These are phyloP conservation scores for Cornus florida DNA, from an alignment of 148 eudicot species.

Conservation along the genomic window DNA sequence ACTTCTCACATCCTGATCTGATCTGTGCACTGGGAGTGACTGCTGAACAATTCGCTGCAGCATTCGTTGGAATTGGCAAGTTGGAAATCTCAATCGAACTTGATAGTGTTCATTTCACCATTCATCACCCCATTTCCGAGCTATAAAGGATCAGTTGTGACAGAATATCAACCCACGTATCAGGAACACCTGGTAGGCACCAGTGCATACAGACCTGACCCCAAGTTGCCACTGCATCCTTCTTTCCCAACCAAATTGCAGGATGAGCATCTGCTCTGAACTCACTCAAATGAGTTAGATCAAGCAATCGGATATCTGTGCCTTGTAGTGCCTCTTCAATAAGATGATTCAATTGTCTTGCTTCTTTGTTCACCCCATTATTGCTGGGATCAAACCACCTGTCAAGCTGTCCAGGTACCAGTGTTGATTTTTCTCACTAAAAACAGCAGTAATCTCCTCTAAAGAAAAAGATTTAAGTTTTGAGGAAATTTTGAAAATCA, in stretches of 20 bases:
- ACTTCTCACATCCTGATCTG: not conserved
- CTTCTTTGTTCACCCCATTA: constrained; percentile 96
- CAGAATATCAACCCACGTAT: constrained; percentile 88
- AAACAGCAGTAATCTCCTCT: not conserved
- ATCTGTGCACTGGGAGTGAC: not conserved
- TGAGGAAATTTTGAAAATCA: not conserved
- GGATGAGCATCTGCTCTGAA: constrained; percentile 97
- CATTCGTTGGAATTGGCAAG: not conserved
- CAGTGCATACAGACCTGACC: constrained; percentile 99
- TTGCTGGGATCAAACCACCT: constrained; percentile 88
- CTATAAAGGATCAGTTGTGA: constrained; percentile 49
- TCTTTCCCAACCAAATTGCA: constrained; percentile 88
- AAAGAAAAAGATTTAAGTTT: not conserved
- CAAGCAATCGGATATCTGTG: constrained; percentile 55
- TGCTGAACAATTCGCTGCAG: not conserved
- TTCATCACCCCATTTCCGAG: constrained; percentile 11
- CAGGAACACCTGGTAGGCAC: constrained; percentile 97
- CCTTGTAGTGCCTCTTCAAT: constrained; percentile 61
- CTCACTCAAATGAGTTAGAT: constrained; percentile 81
- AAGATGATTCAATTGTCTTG: constrained; percentile 57
- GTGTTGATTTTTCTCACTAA: not conserved
- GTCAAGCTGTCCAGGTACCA: constrained; percentile 68
- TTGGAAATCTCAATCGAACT: not conserved
- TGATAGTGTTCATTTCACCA: not conserved
- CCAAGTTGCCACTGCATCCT: constrained; percentile 93